Evolutionary conservation across 305 asterid species (phyloP), one percentile per base, ranked within the genome.

Genomic region (Fraxinus xanthoxyloides): DNA sequence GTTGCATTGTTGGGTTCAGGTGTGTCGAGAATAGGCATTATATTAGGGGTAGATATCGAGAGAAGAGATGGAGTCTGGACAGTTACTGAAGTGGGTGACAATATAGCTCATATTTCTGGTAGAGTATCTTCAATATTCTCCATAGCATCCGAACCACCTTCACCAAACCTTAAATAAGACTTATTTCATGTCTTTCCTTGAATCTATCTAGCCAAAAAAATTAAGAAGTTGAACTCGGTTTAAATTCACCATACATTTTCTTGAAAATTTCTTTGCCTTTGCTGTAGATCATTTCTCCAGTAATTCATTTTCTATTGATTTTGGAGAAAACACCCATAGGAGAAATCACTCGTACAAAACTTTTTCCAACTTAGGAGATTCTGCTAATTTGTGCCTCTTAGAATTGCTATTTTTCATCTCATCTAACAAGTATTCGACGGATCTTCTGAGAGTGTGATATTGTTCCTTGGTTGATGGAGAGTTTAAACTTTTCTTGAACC

Each of bases 31-130:
- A 82, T 81, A 65, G 91, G 82, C 86, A 84, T 82, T 72, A 88
- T n/a, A n/a, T n/a, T 61, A 81, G 92, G 89, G 65, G 86, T 83
- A 7, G 92, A 81, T 84, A 89, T 77, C 70, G 87, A 80, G 48
- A 84, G 43, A 63, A 89, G 85, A 28, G 93, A 83, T 79, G 89
- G 90, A 79, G 88, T 82, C 75, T 88, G 94, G 75, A 84, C 79
- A 76, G 90, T 75, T 61, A 92, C 76, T 76, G 85, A 65, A 82
- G 86, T 80, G 82, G 97, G 90, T 59, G 85, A 85, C 35, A 84
- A 36, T 17, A 79, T 81, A 78, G 19, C 17, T 15, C 59, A 2
- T 48, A 48, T 48, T 13, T 15, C 59, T 1, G 1, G 13, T 48
- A 3, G 12, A 46, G 59, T 17, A 48, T 13, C 5, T 48, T 48